phyloP scores from a whole-genome alignment of 495 filamentous ascomycete species.

The Neurospora cerealis region DNA sequence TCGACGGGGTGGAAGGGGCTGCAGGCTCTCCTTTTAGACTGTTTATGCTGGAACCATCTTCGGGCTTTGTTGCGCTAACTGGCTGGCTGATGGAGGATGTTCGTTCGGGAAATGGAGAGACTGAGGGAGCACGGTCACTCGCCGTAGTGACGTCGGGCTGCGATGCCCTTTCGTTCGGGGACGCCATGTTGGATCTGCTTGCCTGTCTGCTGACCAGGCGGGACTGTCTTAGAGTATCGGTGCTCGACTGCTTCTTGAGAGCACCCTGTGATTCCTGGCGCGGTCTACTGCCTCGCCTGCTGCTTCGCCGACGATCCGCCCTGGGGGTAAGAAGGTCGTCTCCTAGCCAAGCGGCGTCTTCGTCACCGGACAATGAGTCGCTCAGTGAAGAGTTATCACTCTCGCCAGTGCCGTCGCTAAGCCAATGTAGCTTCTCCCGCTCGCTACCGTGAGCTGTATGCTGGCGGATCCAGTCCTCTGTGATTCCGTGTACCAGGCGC shows the following conservation, averaged over 20 bases:
- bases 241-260: constrained; percentile 44
- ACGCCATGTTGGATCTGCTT: constrained; percentile 25
- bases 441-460: constrained; percentile 52
- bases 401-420: constrained; percentile 63
- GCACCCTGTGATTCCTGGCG: constrained; percentile 29
- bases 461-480: constrained; percentile 70
- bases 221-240: constrained; percentile 55
- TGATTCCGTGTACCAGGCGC: constrained; percentile 50
- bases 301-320: constrained; percentile 25
- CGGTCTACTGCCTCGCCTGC: constrained; percentile 31
- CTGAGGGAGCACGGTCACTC: constrained; percentile 16
- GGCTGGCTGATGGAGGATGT: constrained; percentile 2
- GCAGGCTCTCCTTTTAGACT: constrained; percentile 31
- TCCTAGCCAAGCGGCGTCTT: constrained; percentile 36
- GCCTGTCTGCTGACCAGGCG: constrained; percentile 35
- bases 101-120: constrained; percentile 15
- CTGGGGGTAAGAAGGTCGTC: constrained; percentile 29
- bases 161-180: constrained; percentile 20
- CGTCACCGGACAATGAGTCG: constrained; percentile 37
- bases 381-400: constrained; percentile 54
- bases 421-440: constrained; percentile 59
- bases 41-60: constrained; percentile 14
- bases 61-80: constrained; percentile 18
- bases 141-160: constrained; percentile 16
- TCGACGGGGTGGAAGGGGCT: constrained; percentile 28